phyloP scores from a whole-genome alignment of 2,329 filamentous ascomycete species.

The Trichoderma sp. region DNA sequence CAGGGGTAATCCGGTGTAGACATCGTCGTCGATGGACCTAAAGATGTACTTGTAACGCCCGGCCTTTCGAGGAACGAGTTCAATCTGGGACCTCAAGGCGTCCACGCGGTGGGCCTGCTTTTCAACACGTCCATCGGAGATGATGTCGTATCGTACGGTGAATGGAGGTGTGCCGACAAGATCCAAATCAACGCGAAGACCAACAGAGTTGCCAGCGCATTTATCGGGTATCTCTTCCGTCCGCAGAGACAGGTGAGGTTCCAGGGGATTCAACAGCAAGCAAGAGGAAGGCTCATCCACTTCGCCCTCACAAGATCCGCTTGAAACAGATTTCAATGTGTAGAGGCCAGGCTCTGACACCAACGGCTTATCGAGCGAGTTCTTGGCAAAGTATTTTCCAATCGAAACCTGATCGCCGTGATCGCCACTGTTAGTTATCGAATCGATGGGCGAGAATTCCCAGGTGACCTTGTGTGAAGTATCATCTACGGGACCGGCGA shows the following conservation, averaged over 20 bases:
- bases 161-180: constrained; percentile 92
- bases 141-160: constrained; percentile 71
- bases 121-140: constrained; percentile 56
- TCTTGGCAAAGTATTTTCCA: constrained; percentile 60
- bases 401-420: constrained; percentile 58
- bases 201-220: constrained; percentile 90
- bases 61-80: constrained; percentile 75
- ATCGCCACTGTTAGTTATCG: constrained; percentile 66
- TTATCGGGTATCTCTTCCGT: constrained; percentile 87
- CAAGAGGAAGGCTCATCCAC: constrained; percentile 94
- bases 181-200: constrained; percentile 82
- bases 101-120: constrained; percentile 56
- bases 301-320: constrained; percentile 79
- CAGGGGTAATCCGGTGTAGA: constrained; percentile 69
- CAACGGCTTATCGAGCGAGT: constrained; percentile 57
- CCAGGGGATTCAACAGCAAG: constrained; percentile 82
- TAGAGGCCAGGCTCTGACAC: constrained; percentile 83
- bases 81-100: constrained; percentile 78
- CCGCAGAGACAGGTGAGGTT: constrained; percentile 72
- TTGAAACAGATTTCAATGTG: constrained; percentile 74
- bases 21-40: constrained; percentile 71
- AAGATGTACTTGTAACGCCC: constrained; percentile 88
- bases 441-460: constrained; percentile 73
- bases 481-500: constrained; percentile 56
- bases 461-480: constrained; percentile 73